Percentiles rank a stretch among this genome's conserved stretches.
These are phyloP conservation scores for Chernovozyma sophiae-reginae DNA, from an alignment of 1,139 yeast genomes.

Conservation along the genomic window DNA sequence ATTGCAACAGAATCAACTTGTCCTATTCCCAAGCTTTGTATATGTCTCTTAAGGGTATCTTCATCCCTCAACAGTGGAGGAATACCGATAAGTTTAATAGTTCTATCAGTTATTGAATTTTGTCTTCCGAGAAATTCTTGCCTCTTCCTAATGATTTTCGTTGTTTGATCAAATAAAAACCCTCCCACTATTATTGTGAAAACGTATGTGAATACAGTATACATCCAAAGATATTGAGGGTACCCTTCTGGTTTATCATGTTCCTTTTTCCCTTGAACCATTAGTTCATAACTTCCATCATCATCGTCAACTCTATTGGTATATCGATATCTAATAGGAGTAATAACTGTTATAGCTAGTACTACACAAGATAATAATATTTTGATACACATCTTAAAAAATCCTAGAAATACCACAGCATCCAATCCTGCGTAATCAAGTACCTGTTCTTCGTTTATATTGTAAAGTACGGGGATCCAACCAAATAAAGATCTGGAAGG, in stretches of 20 bases:
- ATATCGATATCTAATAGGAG: conserved; percentile 68
- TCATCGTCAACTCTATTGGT: conserved; percentile 64
- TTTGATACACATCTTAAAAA: conserved; percentile 73
- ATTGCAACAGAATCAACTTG: conserved; percentile 71
- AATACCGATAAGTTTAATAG: conserved; percentile 44
- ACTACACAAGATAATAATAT: conserved; percentile 54
- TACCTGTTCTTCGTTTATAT: conserved; percentile 68
- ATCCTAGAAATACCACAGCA: conserved; percentile 81
- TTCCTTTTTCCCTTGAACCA: conserved; percentile 3
- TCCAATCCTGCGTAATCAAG: conserved; percentile 90
- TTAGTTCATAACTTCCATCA: conserved; percentile 37
- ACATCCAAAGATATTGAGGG: conserved; percentile 34
- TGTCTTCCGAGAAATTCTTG: conserved; percentile 42
- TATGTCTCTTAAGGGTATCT: conserved; percentile 61
- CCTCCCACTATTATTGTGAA: conserved; percentile 34
- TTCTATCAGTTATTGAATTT: conserved; percentile 43
- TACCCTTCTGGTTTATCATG: conserved; percentile 7
- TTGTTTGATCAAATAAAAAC: conserved; percentile 34
- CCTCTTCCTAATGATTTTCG: conserved; percentile 34
- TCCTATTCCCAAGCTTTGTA: conserved; percentile 76
- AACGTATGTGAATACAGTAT: conserved; percentile 39
- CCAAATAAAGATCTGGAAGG: conserved; percentile 57
- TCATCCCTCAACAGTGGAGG: conserved; percentile 78
- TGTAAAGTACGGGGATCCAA: conserved; percentile 69
- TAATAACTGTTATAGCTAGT: conserved; percentile 61